Evolutionary conservation across 176 grass and related monocot genomes (phyloP).

Genomic region (Aegilops umbellulata): DNA sequence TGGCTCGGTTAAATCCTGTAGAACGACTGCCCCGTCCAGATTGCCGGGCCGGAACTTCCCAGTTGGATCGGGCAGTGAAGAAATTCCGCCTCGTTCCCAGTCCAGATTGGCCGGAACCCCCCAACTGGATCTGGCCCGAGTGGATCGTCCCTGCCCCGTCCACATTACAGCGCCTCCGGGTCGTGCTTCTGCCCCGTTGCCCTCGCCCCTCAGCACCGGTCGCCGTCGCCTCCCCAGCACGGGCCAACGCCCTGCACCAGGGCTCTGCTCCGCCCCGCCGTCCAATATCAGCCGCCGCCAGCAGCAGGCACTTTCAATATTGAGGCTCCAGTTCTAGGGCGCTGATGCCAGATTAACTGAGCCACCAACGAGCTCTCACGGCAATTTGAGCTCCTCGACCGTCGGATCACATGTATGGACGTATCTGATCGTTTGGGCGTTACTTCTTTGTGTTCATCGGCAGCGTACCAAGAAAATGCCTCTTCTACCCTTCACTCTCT

Average conservation of each 20-base stretch:
- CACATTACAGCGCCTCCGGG: neutral
- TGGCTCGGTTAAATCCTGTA: too few species aligned
- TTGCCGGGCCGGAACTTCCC: too few species aligned
- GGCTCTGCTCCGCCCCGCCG: neutral
- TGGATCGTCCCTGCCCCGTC: neutral
- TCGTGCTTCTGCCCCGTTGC: neutral
- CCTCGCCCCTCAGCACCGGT: neutral
- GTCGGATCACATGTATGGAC: too few species aligned
- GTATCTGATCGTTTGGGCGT: too few species aligned
- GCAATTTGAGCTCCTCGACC: too few species aligned
- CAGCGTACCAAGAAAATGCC: neutral
- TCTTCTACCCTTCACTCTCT: neutral
- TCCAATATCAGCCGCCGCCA: neutral
- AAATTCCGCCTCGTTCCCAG: too few species aligned
- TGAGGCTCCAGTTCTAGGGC: too few species aligned
- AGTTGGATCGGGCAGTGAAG: too few species aligned
- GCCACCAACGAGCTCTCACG: too few species aligned
- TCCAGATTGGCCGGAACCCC: neutral
- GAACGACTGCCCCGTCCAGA: too few species aligned
- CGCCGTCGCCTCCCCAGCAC: neutral
- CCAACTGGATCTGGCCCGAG: neutral
- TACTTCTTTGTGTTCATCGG: conserved; percentile 10
- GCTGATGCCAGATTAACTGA: too few species aligned
- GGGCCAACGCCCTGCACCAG: neutral
- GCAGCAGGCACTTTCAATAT: neutral